phyloP scores from a whole-genome alignment of 345 rosid species.

The Carallia brachiata region DNA sequence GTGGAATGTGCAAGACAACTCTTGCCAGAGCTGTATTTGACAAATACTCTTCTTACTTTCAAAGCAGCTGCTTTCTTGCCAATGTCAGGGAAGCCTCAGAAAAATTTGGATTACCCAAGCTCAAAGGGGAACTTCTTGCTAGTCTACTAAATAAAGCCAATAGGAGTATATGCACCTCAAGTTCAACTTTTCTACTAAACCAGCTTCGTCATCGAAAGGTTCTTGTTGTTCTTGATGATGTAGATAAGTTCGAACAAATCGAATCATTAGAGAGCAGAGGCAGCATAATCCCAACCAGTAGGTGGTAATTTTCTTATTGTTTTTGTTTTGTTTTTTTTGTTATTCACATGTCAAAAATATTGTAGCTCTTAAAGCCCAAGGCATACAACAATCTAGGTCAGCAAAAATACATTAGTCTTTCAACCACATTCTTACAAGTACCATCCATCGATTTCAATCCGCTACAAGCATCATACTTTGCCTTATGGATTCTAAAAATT shows the following conservation, averaged over 20 bases:
- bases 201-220: background rate
- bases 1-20: slow-evolving; percentile 27
- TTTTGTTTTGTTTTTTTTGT: too few species aligned
- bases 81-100: slow-evolving; percentile 5
- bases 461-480: too few species aligned
- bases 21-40: slow-evolving; percentile 18
- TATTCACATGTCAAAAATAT: too few species aligned
- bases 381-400: too few species aligned
- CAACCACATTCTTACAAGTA: too few species aligned
- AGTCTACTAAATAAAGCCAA: background rate
- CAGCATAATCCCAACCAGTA: too few species aligned
- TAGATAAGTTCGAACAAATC: background rate
- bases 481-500: too few species aligned
- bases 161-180: background rate
- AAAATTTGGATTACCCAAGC: background rate
- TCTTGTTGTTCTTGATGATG: slow-evolving; percentile 4
- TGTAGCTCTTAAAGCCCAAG: too few species aligned
- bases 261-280: background rate
- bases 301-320: too few species aligned
- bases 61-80: slow-evolving; percentile 14
- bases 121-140: background rate
- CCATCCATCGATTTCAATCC: too few species aligned
- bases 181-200: background rate
- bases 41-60: background rate
- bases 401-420: too few species aligned